Evolutionary conservation across 2,329 filamentous ascomycete species (phyloP).

Genomic region (Botryotinia narcissicola): DNA sequence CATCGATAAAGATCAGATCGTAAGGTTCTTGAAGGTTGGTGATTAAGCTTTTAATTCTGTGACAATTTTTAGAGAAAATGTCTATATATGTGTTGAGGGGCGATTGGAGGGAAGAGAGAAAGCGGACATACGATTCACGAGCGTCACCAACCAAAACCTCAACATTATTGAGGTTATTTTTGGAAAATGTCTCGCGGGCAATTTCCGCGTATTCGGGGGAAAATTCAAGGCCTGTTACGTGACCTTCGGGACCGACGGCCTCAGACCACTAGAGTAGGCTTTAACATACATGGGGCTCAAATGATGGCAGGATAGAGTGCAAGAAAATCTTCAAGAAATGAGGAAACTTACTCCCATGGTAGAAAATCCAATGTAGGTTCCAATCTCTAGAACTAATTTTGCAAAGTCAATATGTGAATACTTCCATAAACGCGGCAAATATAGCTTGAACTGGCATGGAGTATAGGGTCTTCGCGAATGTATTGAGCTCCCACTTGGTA

Average conservation of each 20-base stretch:
- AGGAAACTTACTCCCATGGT: slow-evolving; percentile 23
- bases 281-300: background rate
- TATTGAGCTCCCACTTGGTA: background rate
- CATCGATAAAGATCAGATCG: slow-evolving; percentile 55
- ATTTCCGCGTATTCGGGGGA: slow-evolving; percentile 44
- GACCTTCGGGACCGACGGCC: slow-evolving; percentile 32
- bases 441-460: too few relatives aligned
- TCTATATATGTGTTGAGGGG: background rate
- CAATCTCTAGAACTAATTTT: slow-evolving; percentile 34
- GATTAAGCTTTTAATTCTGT: slow-evolving; percentile 24
- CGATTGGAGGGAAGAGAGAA: background rate
- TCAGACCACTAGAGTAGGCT: slow-evolving; percentile 24
- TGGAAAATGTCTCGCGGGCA: slow-evolving; percentile 43
- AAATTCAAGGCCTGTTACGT: slow-evolving; percentile 46
- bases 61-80: slow-evolving; percentile 18
- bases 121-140: slow-evolving; percentile 44
- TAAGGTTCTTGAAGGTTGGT: slow-evolving; percentile 43
- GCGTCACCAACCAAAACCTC: slow-evolving; percentile 50
- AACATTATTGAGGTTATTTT: slow-evolving; percentile 45
- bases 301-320: background rate
- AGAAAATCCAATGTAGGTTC: slow-evolving; percentile 35
- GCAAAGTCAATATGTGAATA: background rate
- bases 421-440: background rate
- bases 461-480: too few relatives aligned
- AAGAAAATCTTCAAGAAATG: background rate